Evolutionary conservation across 805 yeast genomes (phyloP), one percentile per base, ranked within the genome.

Genomic region (Kluyveromyces siamensis): DNA sequence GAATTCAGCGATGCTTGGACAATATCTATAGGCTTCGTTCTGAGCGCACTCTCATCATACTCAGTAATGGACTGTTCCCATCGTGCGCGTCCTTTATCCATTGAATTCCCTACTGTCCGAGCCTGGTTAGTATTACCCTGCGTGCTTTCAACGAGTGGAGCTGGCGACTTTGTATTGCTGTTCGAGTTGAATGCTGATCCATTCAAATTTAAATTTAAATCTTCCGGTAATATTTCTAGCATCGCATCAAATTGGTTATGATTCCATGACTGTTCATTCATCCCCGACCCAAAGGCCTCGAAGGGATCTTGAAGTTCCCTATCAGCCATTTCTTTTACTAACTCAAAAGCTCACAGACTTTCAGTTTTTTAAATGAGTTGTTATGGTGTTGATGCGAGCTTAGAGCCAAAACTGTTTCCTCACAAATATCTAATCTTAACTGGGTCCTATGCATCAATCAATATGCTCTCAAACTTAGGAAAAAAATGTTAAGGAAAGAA

Each of bases 151-250:
- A 45, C 16, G 37, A 11, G 21, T 21, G 36, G 33, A 11, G 25
- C 17, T 17, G 17, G 17, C n/a, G 17, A 11, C 40, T 37, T 37
- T 16, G 17, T 37, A 9, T 6, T 37, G n/a, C 40, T 37, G 17
- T 4, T 37, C 4, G 40, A 37, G 14, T 19, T 18, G 43, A 25
- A 25, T 11, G 10, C 43, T 13, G 43, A 18, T 4, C 27, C 43
- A 25, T 40, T 25, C 10, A 25, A 18, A n/a, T 33, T 42, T 14
- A 58, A 52, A 41, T 57, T 59, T 21, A 63, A 48, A 40, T 59
- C 63, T 53, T 65, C 69, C 2, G 70, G 70, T 17, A 66, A 47
- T 9, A 59, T 60, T 48, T 66, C 70, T 37, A 66, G 48, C 69
- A 65, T 65, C 2, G 65, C 52, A 49, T 66, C 70, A 45, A 65